Evolutionary conservation across 2,329 filamentous ascomycete genomes (phyloP).

Genomic region (Didymella sp.): DNA sequence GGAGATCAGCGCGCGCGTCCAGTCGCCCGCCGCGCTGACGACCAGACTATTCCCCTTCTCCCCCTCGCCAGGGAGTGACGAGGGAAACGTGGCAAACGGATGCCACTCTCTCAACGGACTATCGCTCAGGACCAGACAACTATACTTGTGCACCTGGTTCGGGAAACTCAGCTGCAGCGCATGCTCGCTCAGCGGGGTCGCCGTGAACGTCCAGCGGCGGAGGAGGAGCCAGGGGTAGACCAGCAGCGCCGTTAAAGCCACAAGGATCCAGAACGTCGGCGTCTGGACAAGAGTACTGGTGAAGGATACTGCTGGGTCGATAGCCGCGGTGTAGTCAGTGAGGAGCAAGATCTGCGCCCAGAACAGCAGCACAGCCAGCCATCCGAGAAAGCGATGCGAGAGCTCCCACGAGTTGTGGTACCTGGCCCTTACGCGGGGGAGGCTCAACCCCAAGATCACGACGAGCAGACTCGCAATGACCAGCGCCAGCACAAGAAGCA

Average conservation of each 20-base stretch:
- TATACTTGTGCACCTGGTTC: slow-evolving; percentile 39
- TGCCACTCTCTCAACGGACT: slow-evolving; percentile 46
- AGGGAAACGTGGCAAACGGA: slow-evolving; percentile 48
- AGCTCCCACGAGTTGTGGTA: slow-evolving; percentile 46
- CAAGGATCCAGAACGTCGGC: slow-evolving; percentile 68
- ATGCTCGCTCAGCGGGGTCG: slow-evolving; percentile 73
- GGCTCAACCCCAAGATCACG: slow-evolving; percentile 36
- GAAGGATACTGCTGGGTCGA: background rate
- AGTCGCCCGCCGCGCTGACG: slow-evolving; percentile 47
- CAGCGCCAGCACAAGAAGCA: slow-evolving; percentile 31
- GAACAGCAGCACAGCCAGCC: slow-evolving; percentile 41
- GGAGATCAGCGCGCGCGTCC: slow-evolving; percentile 29
- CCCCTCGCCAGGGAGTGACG: slow-evolving; percentile 36
- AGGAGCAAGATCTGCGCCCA: slow-evolving; percentile 35
- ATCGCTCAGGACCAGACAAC: slow-evolving; percentile 39
- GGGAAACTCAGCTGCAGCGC: slow-evolving; percentile 69
- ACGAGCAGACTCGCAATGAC: slow-evolving; percentile 29
- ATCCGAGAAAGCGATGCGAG: slow-evolving; percentile 47
- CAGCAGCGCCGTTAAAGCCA: slow-evolving; percentile 68
- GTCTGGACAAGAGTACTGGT: slow-evolving; percentile 13
- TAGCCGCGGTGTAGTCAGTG: slow-evolving; percentile 4
- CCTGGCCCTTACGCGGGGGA: slow-evolving; percentile 30
- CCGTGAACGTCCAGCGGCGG: slow-evolving; percentile 69
- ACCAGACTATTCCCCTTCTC: slow-evolving; percentile 43
- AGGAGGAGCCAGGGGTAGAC: slow-evolving; percentile 77